These are phyloP conservation scores for Chenopodium formosanum DNA, from an alignment of 148 eudicot species.

Conservation along the genomic window DNA sequence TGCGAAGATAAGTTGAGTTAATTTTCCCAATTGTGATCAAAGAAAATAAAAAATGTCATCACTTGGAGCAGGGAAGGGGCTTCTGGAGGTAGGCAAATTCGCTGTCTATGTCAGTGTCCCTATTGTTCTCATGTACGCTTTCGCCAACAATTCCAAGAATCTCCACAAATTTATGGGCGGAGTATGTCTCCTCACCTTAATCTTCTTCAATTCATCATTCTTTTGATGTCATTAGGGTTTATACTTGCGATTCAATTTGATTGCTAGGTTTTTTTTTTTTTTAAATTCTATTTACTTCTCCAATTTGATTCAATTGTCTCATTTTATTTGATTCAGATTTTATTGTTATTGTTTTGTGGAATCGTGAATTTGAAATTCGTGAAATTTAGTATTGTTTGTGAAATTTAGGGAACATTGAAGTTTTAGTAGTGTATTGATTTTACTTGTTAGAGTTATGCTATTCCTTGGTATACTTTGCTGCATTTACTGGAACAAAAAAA, in stretches of 20 bases:
- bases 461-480: too few species aligned
- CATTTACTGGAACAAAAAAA: too few species aligned
- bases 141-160: slow-evolving; percentile 76
- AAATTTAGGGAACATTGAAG: too few species aligned
- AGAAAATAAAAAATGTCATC: slow-evolving; percentile 52
- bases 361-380: background rate
- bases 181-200: slow-evolving; percentile 34
- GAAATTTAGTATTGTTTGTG: too few species aligned
- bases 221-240: background rate
- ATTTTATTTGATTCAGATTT: background rate
- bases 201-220: background rate
- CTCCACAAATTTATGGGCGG: slow-evolving; percentile 74
- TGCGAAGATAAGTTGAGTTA: too few species aligned
- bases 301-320: background rate
- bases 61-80: slow-evolving; percentile 70
- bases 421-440: too few species aligned
- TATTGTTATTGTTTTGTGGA: background rate
- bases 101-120: slow-evolving; percentile 79
- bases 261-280: background rate
- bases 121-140: slow-evolving; percentile 74
- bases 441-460: too few species aligned
- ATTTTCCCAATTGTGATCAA: too few species aligned
- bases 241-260: background rate
- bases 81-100: slow-evolving; percentile 80
- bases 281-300: background rate